These are phyloP conservation scores for Spergularia azorica DNA, from an alignment of 179 eudicot genomes.

Conservation along the genomic window DNA sequence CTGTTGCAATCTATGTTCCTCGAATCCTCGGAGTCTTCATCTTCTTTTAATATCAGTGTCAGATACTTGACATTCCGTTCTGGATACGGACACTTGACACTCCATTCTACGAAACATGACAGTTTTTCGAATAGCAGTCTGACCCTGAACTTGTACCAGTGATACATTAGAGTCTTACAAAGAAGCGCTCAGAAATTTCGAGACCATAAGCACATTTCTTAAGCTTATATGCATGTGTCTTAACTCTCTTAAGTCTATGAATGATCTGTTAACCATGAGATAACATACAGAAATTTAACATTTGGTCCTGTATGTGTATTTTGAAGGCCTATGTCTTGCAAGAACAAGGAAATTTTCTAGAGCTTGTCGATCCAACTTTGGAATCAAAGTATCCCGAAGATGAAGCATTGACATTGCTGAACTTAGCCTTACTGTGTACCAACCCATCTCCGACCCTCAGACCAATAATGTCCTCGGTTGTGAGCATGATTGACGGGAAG, in stretches of 20 bases:
- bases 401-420: conserved; percentile 59
- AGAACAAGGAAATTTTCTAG: conserved; percentile 71
- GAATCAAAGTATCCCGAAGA: conserved; percentile 50
- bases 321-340: conserved; percentile 59
- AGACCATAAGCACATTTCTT: too few species aligned
- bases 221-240: too few species aligned
- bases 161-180: too few species aligned
- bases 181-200: too few species aligned
- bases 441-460: conserved; percentile 81
- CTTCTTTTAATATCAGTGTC: background rate
- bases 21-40: background rate
- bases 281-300: too few species aligned
- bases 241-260: too few species aligned
- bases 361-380: conserved; percentile 64
- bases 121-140: too few species aligned
- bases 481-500: conserved; percentile 65
- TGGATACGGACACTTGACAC: background rate
- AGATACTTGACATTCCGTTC: background rate
- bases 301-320: background rate
- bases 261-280: too few species aligned
- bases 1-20: background rate
- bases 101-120: too few species aligned
- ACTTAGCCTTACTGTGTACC: conserved; percentile 60
- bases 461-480: conserved; percentile 72
- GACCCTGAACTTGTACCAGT: too few species aligned